Evolutionary conservation across 1,284 basidiomycete species (phyloP).

Genomic region (Cutaneotrichosporon dermatis): DNA sequence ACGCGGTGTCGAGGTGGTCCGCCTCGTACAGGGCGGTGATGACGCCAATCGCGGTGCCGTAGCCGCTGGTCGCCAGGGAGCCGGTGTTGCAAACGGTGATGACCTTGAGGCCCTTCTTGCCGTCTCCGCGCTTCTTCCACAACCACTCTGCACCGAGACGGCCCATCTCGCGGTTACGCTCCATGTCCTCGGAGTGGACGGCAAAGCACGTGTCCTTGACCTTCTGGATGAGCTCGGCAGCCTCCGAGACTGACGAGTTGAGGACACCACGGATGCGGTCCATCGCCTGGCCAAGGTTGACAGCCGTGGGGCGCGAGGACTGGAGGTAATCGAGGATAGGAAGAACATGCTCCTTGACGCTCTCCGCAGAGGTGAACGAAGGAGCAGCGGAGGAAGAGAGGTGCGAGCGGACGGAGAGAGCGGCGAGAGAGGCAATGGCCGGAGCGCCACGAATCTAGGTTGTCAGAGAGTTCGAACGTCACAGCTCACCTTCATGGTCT

Average conservation of each 20-base stretch:
- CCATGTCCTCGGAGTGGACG: slow-evolving; percentile 77
- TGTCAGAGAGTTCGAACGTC: background rate
- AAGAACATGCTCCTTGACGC: slow-evolving; percentile 24
- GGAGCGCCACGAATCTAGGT: slow-evolving; percentile 79
- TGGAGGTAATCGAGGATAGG: slow-evolving; percentile 66
- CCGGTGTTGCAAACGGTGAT: slow-evolving; percentile 96
- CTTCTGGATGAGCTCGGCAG: slow-evolving; percentile 55
- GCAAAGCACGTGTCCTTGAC: slow-evolving; percentile 55
- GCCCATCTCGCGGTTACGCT: slow-evolving; percentile 74
- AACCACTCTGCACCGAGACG: slow-evolving; percentile 81
- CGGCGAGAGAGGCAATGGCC: slow-evolving; percentile 85
- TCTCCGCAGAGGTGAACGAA: slow-evolving; percentile 26
- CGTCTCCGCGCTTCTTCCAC: slow-evolving; percentile 52
- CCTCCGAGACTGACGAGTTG: slow-evolving; percentile 39
- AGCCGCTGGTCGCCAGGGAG: slow-evolving; percentile 84
- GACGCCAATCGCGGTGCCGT: slow-evolving; percentile 87
- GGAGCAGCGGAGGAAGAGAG: slow-evolving; percentile 25
- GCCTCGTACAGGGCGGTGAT: slow-evolving; percentile 81
- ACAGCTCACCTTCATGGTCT: slow-evolving; percentile 72
- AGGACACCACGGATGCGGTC: slow-evolving; percentile 59
- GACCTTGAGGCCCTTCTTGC: slow-evolving; percentile 61
- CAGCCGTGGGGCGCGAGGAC: slow-evolving; percentile 86
- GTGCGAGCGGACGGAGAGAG: slow-evolving; percentile 67
- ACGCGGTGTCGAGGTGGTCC: slow-evolving; percentile 69
- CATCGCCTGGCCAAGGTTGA: slow-evolving; percentile 81